A percentile compares a stretch with the other conserved stretches of the same genome.
Conservation (phyloP, 495 filamentous ascomycete species). For the Neurospora hispaniola region DNA sequence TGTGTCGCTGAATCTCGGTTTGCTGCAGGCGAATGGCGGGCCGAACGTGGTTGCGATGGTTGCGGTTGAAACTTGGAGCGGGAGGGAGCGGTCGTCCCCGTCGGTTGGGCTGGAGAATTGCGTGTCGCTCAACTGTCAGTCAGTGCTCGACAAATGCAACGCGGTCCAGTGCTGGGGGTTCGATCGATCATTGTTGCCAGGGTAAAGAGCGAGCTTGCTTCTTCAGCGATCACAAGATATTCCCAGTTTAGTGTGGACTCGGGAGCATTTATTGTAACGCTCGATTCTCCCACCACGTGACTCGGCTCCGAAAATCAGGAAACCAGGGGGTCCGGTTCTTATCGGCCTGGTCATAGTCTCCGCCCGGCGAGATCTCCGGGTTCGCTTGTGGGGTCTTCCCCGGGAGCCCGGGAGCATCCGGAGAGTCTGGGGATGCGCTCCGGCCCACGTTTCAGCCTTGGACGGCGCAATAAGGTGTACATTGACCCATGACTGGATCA, state of each 20-base stretch:
- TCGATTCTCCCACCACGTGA: not conserved
- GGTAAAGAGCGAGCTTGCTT: not conserved
- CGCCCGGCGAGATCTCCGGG: not conserved
- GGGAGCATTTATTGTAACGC: not conserved
- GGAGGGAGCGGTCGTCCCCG: not conserved
- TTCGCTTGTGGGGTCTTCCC: not conserved
- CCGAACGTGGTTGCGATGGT: not conserved
- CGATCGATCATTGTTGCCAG: not conserved
- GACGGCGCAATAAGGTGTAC: not conserved
- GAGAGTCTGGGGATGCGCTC: not conserved
- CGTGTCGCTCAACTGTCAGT: not conserved
- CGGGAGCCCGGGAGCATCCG: not conserved
- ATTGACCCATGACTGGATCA: not conserved
- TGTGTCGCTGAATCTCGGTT: not conserved
- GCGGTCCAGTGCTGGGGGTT: not conserved
- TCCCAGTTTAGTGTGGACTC: not conserved
- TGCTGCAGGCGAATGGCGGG: not conserved
- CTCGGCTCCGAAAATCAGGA: not conserved
- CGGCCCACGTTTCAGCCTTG: not conserved
- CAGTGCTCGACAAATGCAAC: not conserved
- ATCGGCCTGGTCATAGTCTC: not conserved
- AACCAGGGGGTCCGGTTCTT: not conserved
- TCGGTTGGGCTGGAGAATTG: not conserved
- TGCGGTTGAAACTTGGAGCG: not conserved
- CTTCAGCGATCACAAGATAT: not conserved